Percentiles rank a stretch among this genome's conserved stretches.
phyloP scores from a whole-genome alignment of 139 green algal species.

The Desmodesmus armatus region DNA sequence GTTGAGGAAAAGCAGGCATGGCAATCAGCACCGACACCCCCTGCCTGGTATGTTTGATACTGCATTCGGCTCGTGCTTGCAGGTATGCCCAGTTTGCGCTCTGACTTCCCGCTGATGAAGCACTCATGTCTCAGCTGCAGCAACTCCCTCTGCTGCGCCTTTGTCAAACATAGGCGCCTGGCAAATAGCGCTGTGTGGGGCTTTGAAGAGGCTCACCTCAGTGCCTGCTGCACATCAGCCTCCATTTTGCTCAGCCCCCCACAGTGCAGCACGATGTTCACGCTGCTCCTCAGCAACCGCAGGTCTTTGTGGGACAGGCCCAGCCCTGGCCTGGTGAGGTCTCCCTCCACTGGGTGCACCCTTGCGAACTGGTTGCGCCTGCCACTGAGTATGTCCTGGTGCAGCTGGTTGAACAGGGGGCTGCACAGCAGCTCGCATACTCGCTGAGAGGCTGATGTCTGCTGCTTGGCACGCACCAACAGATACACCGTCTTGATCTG shows the following conservation, averaged over 20 bases:
- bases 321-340: conserved; percentile 18
- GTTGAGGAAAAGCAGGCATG: not conserved
- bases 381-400: not conserved
- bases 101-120: not conserved
- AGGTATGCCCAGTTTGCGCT: not conserved
- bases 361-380: conserved; percentile 3
- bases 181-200: too few species aligned
- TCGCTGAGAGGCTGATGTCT: conserved; percentile 1
- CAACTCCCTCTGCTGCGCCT: not conserved
- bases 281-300: not conserved
- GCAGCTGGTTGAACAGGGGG: conserved; percentile 35
- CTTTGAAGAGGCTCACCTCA: conserved; percentile 8
- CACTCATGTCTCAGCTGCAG: not conserved
- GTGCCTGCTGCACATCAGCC: conserved; percentile 31
- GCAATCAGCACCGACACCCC: not conserved
- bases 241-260: conserved; percentile 29
- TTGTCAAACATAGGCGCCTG: too few species aligned
- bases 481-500: conserved; percentile 22
- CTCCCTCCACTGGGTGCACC: conserved; percentile 10
- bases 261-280: conserved; percentile 39
- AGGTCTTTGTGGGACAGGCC: conserved; percentile 3
- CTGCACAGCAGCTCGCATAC: conserved; percentile 23
- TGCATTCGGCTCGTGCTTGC: not conserved
- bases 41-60: not conserved
- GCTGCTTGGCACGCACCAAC: conserved; percentile 33